These are phyloP conservation scores for Calonectria naviculata DNA, from an alignment of 2,329 filamentous ascomycete genomes.

Conservation along the genomic window DNA sequence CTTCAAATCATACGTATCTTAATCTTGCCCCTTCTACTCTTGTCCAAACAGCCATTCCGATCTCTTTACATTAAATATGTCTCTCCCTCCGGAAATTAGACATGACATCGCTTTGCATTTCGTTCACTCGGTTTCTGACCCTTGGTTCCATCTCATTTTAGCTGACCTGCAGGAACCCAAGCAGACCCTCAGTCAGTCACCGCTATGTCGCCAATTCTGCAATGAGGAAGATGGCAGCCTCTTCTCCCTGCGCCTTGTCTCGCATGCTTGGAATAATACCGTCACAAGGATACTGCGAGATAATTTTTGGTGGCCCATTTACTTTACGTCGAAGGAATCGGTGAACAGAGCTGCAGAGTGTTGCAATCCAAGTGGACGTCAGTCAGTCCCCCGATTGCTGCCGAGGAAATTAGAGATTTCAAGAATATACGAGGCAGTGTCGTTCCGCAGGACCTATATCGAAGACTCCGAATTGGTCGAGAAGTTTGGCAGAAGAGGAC, in stretches of 20 bases:
- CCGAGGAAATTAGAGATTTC: not conserved
- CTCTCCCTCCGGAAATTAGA: not conserved
- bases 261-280: not conserved
- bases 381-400: not conserved
- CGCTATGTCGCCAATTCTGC: not conserved
- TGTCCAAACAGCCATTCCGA: too few species aligned
- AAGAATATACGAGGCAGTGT: not conserved
- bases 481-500: not conserved
- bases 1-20: too few species aligned
- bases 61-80: not conserved
- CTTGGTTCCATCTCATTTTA: not conserved
- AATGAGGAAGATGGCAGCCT: not conserved
- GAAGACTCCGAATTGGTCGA: not conserved
- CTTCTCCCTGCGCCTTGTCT: not conserved
- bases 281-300: not conserved
- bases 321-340: not conserved
- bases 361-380: not conserved
- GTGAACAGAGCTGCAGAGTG: not conserved
- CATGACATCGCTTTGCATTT: not conserved
- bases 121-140: not conserved
- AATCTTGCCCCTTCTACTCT: too few species aligned
- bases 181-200: not conserved
- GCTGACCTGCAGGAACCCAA: not conserved
- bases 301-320: not conserved
- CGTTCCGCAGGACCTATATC: not conserved